Evolutionary conservation across 192 early-diverging fungal species (phyloP), one percentile per base, ranked within the genome.

Genomic region (Backusella macrospora): DNA sequence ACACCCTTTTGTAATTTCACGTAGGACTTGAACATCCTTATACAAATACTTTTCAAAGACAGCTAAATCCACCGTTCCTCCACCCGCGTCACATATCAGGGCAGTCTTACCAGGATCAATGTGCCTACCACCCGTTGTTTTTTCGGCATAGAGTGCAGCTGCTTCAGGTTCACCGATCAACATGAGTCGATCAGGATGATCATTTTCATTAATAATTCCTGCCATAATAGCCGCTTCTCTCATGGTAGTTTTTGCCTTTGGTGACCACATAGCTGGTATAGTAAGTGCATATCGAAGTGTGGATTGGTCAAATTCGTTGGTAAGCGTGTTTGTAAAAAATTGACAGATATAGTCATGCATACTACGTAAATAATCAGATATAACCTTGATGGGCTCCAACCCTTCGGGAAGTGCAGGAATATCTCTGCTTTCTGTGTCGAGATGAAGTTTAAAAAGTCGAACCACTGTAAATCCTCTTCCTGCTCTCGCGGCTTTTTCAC

Each of bases 51-150:
- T 71, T 12, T 21, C 39, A 29, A 73, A 73, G 6, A 73, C n/a
- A 6, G 48, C n/a, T 49, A 85, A 78, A 82, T 87, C 86, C 4
- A 87, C 86, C 1, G 86, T 87, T 43, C 86, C 86, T 34, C 86
- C 86, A 62, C 86, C 86, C 38, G 82, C 82, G 70, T 87, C 86
- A 74, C 84, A 83, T 40, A 85, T 81, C 78, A 85, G 76, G 49
- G 85, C 85, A 4, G 77, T 77, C 15, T 80, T 75, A 3, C 80
- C 84, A 63, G 76, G 73, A 49, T 76, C 72, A 45, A 84, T 70
- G 48, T 81, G 70, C 43, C 81, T 84, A 23, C 81, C 77, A 0
- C 66, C 76, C 12, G 73, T 76, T 23, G 78, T 80, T 69, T 81
- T 78, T 29, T 83, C 80, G 49, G 82, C 83, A 55, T 83, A 86